These are phyloP conservation scores for Phyllachora maydis DNA, from an alignment of 2,329 filamentous ascomycete species.

Conservation along the genomic window DNA sequence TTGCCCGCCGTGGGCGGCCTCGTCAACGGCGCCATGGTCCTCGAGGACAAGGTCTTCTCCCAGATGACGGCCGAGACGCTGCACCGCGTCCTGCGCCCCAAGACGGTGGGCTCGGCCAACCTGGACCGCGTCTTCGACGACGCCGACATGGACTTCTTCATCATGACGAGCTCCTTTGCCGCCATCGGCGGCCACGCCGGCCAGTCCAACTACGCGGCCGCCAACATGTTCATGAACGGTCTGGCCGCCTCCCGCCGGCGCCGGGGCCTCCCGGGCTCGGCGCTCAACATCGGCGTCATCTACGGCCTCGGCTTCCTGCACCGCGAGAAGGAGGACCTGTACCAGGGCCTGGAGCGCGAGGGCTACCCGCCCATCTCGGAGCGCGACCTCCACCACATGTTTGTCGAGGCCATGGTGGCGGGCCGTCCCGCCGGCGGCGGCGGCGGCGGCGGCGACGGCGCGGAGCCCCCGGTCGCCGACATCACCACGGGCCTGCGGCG, in stretches of 20 bases:
- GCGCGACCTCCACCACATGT: slow-evolving; percentile 26
- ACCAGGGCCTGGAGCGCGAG: slow-evolving; percentile 18
- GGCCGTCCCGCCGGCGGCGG: slow-evolving; percentile 11
- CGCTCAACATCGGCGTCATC: slow-evolving; percentile 22
- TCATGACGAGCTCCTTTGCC: slow-evolving; percentile 23
- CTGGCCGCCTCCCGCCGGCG: slow-evolving; percentile 14
- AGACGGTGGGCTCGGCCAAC: slow-evolving; percentile 17
- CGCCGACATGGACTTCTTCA: slow-evolving; percentile 18
- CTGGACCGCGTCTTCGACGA: slow-evolving; percentile 14
- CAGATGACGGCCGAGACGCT: slow-evolving; percentile 17
- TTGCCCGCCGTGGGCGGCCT: slow-evolving; percentile 16
- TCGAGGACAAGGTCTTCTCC: slow-evolving; percentile 19
- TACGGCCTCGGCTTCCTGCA: slow-evolving; percentile 21
- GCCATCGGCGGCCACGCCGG: slow-evolving; percentile 20
- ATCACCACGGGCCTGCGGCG: slow-evolving; percentile 19
- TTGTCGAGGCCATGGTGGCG: slow-evolving; percentile 25
- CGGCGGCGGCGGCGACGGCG: too few species aligned
- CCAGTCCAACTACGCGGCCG: slow-evolving; percentile 21
- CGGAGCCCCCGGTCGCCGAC: slow-evolving; percentile 12
- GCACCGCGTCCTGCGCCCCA: slow-evolving; percentile 16
- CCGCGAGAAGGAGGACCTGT: slow-evolving; percentile 17
- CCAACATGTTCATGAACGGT: slow-evolving; percentile 25
- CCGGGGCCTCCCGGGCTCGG: slow-evolving; percentile 14
- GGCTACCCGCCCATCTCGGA: slow-evolving; percentile 27
- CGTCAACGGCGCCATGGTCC: slow-evolving; percentile 22